Base-by-base conservation (phyloP, 2,329 filamentous ascomycete species). In the Fusarium chaquense region DNA sequence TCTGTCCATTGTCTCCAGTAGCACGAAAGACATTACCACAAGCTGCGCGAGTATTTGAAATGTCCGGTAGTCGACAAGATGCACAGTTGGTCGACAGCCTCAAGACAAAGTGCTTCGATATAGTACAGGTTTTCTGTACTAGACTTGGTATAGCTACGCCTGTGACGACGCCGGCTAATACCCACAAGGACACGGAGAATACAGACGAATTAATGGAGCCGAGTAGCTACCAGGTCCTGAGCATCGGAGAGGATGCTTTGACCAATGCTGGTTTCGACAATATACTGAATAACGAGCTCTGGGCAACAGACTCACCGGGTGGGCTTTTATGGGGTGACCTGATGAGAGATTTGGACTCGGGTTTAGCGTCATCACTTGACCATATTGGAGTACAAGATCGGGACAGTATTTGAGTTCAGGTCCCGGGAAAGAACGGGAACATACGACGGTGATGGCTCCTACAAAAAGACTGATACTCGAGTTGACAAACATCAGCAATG, bases 361-460 rank as follows among this genome's bases (percentile, higher is more conserved):
- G 61, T 15, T 45, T 75, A 43, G 60, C 59, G n/a, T 55, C 57
- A 54, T 71, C 49, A 80, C 70, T 65, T 79, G 80, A 32, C 73
- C 75, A 62, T 16, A 30, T 71, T 22, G 64, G 32, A 13, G 52
- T 70, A 13, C 32, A 22, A 7, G 67, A 68, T 35, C 45, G 38
- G 41, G n/a, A 32, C 6, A 13, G 26, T 18, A 6, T 22, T 15
- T 43, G 3, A 18, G 5, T 22, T 11, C 5, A 24, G 11, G 18
- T 18, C 11, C 8, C 9, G 1, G 16, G n/a, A 11, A 22, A 5
- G 7, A 11, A 26, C 6, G 4, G 22, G 12, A n/a, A 11, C 11
- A 15, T n/a, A 9, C 11, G 16, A n/a, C n/a, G 12, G 16, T 35
- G 15, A 18, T 10, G 10, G 28, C 2, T 36, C 11, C 11, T 50